phyloP scores from a whole-genome alignment of 2,329 filamentous ascomycete genomes.

The Pyricularia sp. region DNA sequence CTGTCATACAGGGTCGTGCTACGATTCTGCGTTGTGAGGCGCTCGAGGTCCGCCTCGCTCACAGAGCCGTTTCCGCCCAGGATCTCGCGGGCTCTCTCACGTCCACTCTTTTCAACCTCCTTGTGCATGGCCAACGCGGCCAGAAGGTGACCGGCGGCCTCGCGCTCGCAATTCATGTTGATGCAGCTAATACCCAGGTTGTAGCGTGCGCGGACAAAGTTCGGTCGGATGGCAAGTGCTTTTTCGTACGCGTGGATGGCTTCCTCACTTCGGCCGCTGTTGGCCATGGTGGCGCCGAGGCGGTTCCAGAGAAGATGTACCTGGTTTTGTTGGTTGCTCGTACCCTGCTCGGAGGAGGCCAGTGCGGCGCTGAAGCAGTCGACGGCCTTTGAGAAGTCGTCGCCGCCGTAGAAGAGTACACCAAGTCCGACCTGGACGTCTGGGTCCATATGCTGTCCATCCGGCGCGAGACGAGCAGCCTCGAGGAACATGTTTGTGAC shows the following conservation, averaged over 20 bases:
- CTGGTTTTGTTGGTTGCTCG: constrained; percentile 72
- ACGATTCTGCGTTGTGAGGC: constrained; percentile 87
- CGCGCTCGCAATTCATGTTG: constrained; percentile 88
- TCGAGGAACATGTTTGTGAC: constrained; percentile 85
- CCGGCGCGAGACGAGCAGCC: constrained; percentile 81
- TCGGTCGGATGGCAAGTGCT: constrained; percentile 77
- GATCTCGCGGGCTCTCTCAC: constrained; percentile 72
- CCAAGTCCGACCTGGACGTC: constrained; percentile 96
- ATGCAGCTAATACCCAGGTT: constrained; percentile 95
- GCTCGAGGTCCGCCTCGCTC: constrained; percentile 61
- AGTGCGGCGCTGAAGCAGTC: constrained; percentile 95
- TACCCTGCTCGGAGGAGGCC: constrained; percentile 70
- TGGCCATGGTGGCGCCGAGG: constrained; percentile 87
- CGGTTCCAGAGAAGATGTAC: constrained; percentile 95
- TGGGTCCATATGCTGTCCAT: constrained; percentile 91
- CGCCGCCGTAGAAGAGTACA: constrained; percentile 92
- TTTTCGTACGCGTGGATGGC: constrained; percentile 95
- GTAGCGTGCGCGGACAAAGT: constrained; percentile 94
- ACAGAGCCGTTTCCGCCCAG: constrained; percentile 43
- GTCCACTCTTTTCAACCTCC: constrained; percentile 73
- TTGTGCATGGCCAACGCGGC: constrained; percentile 93
- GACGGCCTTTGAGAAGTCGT: constrained; percentile 96
- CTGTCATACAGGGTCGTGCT: constrained; percentile 97
- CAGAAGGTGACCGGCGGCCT: constrained; percentile 85
- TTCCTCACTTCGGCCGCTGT: constrained; percentile 85